Evolutionary conservation across 768 basidiomycete genomes (phyloP).

Genomic region (Rhizopogon rudus): DNA sequence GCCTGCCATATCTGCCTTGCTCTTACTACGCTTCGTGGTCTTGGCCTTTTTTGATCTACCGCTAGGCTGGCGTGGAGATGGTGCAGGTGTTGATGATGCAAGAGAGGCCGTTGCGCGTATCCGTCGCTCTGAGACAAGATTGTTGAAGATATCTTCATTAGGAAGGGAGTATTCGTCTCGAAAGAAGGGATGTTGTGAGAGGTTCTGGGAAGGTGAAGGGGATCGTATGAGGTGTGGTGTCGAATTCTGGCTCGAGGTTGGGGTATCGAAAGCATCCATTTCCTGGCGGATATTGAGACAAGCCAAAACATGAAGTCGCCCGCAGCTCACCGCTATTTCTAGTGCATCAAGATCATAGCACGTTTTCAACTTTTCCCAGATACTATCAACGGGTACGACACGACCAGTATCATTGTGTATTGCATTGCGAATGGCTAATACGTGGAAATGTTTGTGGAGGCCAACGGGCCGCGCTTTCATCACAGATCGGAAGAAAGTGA

Average conservation of each 20-base stretch:
- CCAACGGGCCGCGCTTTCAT: constrained; percentile 82
- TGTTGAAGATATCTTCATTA: constrained; percentile 53
- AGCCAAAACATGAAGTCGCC: constrained; percentile 1
- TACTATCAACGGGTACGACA: constrained; percentile 50
- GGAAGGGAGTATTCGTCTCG: constrained; percentile 63
- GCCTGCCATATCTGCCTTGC: constrained; percentile 57
- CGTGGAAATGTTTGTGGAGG: constrained; percentile 77
- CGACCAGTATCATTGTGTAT: constrained; percentile 70
- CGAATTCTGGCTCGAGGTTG: constrained; percentile 32
- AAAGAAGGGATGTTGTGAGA: constrained; percentile 68
- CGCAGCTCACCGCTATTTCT: constrained; percentile 57
- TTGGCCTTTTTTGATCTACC: constrained; percentile 32
- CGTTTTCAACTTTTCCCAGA: constrained; percentile 70
- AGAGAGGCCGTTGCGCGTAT: constrained; percentile 58
- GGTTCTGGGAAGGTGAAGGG: constrained; percentile 66
- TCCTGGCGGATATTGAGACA: constrained; percentile 28
- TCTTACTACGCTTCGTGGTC: constrained; percentile 41
- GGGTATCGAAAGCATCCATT: constrained; percentile 42
- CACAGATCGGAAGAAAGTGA: constrained; percentile 77
- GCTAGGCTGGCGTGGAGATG: constrained; percentile 39
- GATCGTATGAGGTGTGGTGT: constrained; percentile 53
- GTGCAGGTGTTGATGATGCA: constrained; percentile 50
- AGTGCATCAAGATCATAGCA: constrained; percentile 76
- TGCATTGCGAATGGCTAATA: constrained; percentile 66
- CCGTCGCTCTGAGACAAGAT: constrained; percentile 57